A percentile compares a stretch with the other conserved stretches of the same genome.
Evolutionary conservation across 805 yeast species (phyloP).

Genomic region (Metschnikowia cerradonensis): DNA sequence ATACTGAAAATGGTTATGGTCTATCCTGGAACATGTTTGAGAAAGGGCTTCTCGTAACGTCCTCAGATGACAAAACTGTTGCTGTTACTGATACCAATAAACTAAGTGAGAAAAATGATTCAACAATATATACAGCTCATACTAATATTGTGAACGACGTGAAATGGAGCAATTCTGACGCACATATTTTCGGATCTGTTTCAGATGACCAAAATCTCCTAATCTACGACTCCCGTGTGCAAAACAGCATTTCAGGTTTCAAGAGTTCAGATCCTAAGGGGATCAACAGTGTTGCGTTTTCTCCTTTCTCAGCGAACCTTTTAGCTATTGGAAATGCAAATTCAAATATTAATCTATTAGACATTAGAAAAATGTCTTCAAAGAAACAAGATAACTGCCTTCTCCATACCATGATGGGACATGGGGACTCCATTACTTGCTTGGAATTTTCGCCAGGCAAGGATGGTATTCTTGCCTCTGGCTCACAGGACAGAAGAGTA

Average conservation of each 20-base stretch:
- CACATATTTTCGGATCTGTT: constrained; percentile 60
- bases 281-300: constrained; percentile 63
- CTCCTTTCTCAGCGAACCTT: constrained; percentile 55
- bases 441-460: constrained; percentile 74
- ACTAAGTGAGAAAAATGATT: background rate
- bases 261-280: constrained; percentile 31
- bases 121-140: constrained; percentile 31
- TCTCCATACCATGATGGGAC: constrained; percentile 77
- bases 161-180: constrained; percentile 59
- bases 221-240: constrained; percentile 51
- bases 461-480: constrained; percentile 75
- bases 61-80: constrained; percentile 62
- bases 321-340: constrained; percentile 70
- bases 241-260: constrained; percentile 20
- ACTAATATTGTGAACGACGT: constrained; percentile 68
- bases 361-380: constrained; percentile 44
- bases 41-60: constrained; percentile 51
- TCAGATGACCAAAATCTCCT: constrained; percentile 63
- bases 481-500: constrained; percentile 72
- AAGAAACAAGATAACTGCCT: constrained; percentile 21
- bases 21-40: constrained; percentile 56
- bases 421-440: constrained; percentile 64
- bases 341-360: constrained; percentile 62
- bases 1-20: constrained; percentile 70
- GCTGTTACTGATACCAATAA: constrained; percentile 54